Evolutionary conservation across 2,329 filamentous ascomycete genomes (phyloP).

Genomic region (Penicillium sp.): DNA sequence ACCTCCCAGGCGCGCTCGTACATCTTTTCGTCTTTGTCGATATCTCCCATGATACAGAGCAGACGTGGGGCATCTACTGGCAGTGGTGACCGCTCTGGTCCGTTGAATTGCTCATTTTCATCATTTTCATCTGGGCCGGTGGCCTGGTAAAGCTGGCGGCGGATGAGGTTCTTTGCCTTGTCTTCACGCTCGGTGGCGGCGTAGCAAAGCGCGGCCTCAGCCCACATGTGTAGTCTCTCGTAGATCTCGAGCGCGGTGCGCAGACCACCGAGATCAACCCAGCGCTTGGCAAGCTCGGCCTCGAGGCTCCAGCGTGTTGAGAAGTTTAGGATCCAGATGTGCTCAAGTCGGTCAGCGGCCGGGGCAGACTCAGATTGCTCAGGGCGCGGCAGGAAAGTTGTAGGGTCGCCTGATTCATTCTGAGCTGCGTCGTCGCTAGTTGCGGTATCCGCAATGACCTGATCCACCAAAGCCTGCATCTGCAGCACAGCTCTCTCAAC

Average conservation of each 20-base stretch:
- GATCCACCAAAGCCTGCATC: conserved; percentile 91
- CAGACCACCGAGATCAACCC: conserved; percentile 83
- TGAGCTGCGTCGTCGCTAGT: conserved; percentile 39
- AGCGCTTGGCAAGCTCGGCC: conserved; percentile 86
- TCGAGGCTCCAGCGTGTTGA: conserved; percentile 93
- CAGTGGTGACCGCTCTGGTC: conserved; percentile 66
- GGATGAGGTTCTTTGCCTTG: conserved; percentile 73
- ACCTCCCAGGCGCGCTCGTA: conserved; percentile 88
- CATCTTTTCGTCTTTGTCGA: conserved; percentile 70
- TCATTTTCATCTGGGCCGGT: conserved; percentile 50
- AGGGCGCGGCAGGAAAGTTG: conserved; percentile 76
- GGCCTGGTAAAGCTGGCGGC: conserved; percentile 73
- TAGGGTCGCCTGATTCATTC: conserved; percentile 51
- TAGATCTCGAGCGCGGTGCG: conserved; percentile 93
- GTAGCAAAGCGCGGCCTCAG: conserved; percentile 88
- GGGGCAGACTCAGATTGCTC: conserved; percentile 72
- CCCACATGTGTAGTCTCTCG: conserved; percentile 88
- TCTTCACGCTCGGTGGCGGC: conserved; percentile 76
- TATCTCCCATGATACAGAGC: conserved; percentile 89
- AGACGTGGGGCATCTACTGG: conserved; percentile 81
- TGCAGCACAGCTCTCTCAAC: conserved; percentile 87
- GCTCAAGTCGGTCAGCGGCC: conserved; percentile 71
- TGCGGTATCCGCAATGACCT: conserved; percentile 83
- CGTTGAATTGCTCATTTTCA: conserved; percentile 59
- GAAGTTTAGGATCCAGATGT: conserved; percentile 78